Conservation (phyloP, 257 asterid species). For the Eustoma russellianum region DNA sequence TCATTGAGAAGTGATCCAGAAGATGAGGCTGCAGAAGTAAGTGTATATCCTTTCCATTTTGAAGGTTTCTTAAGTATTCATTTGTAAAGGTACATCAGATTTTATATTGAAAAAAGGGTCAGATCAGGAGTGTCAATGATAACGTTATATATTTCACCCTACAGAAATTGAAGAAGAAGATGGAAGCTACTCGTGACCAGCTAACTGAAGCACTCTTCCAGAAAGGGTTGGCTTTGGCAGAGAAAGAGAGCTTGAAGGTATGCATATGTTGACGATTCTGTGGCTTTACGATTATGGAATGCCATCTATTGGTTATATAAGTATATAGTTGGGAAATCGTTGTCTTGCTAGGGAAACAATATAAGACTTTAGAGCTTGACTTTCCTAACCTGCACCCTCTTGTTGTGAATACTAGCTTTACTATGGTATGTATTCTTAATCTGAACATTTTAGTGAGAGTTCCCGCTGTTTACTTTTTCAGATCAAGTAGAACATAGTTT, state of each 20-base stretch:
- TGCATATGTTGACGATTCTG: neutral
- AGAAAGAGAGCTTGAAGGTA: constrained; percentile 69
- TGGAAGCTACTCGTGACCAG: constrained; percentile 79
- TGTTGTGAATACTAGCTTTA: too few relatives aligned
- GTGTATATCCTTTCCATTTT: constrained; percentile 17
- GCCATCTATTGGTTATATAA: too few relatives aligned
- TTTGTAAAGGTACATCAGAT: neutral
- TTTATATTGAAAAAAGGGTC: neutral
- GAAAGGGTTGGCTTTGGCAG: constrained; percentile 77
- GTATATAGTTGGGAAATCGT: neutral
- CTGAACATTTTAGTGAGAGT: too few relatives aligned
- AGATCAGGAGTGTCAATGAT: too few relatives aligned
- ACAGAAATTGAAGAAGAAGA: constrained; percentile 71
- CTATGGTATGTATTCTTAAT: too few relatives aligned
- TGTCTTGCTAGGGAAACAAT: neutral
- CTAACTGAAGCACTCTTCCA: constrained; percentile 88
- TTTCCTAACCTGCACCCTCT: too few relatives aligned
- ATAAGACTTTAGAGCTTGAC: too few relatives aligned
- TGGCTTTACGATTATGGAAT: too few relatives aligned
- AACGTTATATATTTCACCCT: neutral
- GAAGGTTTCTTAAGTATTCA: neutral
- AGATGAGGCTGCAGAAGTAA: constrained; percentile 85
- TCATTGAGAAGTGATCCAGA: constrained; percentile 71
- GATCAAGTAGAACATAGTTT: too few relatives aligned
- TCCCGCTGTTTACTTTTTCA: too few relatives aligned